A percentile compares a stretch with the other conserved stretches of the same genome.
Evolutionary conservation across 208 protist genomes (phyloP).

Genomic region (Balamuthia mandrillaris): DNA sequence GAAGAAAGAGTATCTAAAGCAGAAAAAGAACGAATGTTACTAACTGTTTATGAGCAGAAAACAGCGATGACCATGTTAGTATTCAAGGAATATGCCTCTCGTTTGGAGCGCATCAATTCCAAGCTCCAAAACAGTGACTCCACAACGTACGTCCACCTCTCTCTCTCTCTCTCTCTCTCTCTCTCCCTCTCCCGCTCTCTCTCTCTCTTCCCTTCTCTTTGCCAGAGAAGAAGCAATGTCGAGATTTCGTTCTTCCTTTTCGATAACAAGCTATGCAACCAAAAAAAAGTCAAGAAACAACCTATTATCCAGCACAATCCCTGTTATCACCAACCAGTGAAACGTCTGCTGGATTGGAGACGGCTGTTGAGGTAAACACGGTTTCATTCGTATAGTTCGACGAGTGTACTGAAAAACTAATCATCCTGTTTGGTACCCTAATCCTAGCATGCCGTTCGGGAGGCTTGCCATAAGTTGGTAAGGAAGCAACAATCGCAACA

Average conservation of each 20-base stretch:
- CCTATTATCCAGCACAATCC: background rate
- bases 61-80: background rate
- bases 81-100: background rate
- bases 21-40: background rate
- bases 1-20: background rate
- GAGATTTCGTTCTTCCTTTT: background rate
- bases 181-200: too few relatives aligned
- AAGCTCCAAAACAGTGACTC: background rate
- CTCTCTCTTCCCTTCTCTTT: background rate
- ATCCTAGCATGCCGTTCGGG: too few relatives aligned
- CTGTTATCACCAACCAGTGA: too few relatives aligned
- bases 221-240: background rate
- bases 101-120: background rate
- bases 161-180: too few relatives aligned
- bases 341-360: too few relatives aligned
- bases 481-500: too few relatives aligned
- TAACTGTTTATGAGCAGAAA: background rate
- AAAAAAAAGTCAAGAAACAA: background rate
- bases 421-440: too few relatives aligned
- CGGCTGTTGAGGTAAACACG: too few relatives aligned
- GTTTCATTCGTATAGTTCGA: too few relatives aligned
- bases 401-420: background rate
- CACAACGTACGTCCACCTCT: background rate
- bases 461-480: too few relatives aligned
- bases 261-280: background rate